Conservation (phyloP, 768 basidiomycete genomes). For the Lactarius psammicola region DNA sequence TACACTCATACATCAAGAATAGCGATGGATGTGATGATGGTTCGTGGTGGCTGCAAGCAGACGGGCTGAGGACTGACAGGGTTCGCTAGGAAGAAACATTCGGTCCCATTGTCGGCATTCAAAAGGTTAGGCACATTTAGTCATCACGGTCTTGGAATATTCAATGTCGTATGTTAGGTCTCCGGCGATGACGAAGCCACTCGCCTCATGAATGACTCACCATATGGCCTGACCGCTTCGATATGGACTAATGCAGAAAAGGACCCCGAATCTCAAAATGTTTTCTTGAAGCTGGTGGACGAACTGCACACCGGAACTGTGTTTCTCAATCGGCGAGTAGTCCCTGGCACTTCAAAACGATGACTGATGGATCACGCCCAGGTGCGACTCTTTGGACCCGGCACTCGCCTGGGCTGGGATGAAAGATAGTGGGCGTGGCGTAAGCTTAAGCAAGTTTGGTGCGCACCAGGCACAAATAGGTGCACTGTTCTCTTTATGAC, state of each 20-base stretch:
- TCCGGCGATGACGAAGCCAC: slow-evolving; percentile 86
- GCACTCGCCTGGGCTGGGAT: slow-evolving; percentile 93
- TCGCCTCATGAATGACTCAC: slow-evolving; percentile 92
- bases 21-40: slow-evolving; percentile 95
- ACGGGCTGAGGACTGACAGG: neutral
- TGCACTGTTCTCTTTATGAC: slow-evolving; percentile 9
- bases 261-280: slow-evolving; percentile 58
- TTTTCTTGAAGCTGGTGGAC: slow-evolving; percentile 67
- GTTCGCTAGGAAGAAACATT: slow-evolving; percentile 75
- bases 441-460: slow-evolving; percentile 91
- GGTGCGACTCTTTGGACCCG: slow-evolving; percentile 89
- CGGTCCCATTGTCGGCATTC: slow-evolving; percentile 90
- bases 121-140: slow-evolving; percentile 57
- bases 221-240: slow-evolving; percentile 91
- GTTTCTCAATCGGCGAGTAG: slow-evolving; percentile 74
- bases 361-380: slow-evolving; percentile 33
- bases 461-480: slow-evolving; percentile 30
- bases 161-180: slow-evolving; percentile 46
- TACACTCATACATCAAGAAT: slow-evolving; percentile 17
- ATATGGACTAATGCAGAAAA: slow-evolving; percentile 81
- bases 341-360: neutral
- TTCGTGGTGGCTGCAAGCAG: slow-evolving; percentile 33
- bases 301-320: slow-evolving; percentile 88
- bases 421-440: slow-evolving; percentile 88
- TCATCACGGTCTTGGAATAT: neutral